Evolutionary conservation across 768 basidiomycete species (phyloP), one percentile per base, ranked within the genome.

Genomic region (Hypholoma sublateritium): DNA sequence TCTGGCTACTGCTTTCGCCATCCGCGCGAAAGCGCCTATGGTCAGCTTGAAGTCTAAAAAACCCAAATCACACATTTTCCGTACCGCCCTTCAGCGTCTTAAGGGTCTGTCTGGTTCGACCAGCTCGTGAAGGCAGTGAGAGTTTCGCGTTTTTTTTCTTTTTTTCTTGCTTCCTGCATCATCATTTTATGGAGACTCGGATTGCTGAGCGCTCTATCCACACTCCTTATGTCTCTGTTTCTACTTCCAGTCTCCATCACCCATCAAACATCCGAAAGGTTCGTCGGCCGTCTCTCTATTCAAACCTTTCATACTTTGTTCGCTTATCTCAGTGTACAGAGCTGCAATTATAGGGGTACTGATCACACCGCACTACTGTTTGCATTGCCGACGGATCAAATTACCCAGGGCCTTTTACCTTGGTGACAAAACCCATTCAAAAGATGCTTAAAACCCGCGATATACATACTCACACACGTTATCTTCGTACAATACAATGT

Each of bases 1-100:
- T 37, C 45, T 64, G 41, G 19, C 53, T 25, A 50, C 19, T 19
- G 34, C 37, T 22, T 41, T 59, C 22, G 51, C 56, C 25, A n/a
- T 34, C 37, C 22, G 25, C 21, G n/a, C 37, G 16, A 39, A 56
- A 49, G 46, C 46, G 19, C 35, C 53, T 17, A 36, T 48, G 24
- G 47, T 45, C 17, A 45, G 13, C 22, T 53, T 53, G 59, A 69
- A 67, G 60, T 68, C 64, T 46, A 64, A 66, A 48, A 60, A 61
- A 61, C 67, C 71, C 22, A 63, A 63, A 50, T 66, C 63, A 35
- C 71, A 70, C 41, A 58, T 79, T 28, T 68, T 79, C 60, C 76
- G 74, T 46, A 66, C 69, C 47, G 76, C 76, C 4, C 67, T 78
- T 49, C 72, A 69, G 49, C 74, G 71, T 28, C 57, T 78, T 50